phyloP scores from a whole-genome alignment of 768 basidiomycete species.

The Termitomyces sp. region DNA sequence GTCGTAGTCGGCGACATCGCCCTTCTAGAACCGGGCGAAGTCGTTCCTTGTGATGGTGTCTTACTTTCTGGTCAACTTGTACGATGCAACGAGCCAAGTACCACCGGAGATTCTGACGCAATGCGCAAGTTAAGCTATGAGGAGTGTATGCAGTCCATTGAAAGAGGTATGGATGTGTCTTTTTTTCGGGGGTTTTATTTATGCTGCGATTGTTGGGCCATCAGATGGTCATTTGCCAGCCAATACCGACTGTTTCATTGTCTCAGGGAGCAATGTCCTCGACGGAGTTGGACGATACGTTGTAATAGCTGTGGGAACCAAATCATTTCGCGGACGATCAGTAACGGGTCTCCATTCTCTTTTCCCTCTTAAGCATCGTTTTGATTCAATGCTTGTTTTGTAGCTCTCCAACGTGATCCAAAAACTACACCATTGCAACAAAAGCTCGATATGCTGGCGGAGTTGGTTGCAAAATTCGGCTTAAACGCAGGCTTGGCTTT shows the following conservation, averaged over 20 bases:
- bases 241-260: slow-evolving; percentile 88
- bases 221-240: slow-evolving; percentile 28
- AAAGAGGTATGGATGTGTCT: slow-evolving; percentile 13
- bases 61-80: slow-evolving; percentile 92
- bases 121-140: slow-evolving; percentile 84
- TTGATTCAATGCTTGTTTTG: slow-evolving; percentile 4
- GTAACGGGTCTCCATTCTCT: slow-evolving; percentile 73
- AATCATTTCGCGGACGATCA: slow-evolving; percentile 93
- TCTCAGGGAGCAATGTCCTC: slow-evolving; percentile 89
- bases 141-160: slow-evolving; percentile 59
- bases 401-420: slow-evolving; percentile 81
- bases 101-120: slow-evolving; percentile 95
- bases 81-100: slow-evolving; percentile 93
- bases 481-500: slow-evolving; percentile 70
- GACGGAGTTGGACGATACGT: slow-evolving; percentile 95
- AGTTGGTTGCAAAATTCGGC: slow-evolving; percentile 91
- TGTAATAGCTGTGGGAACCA: slow-evolving; percentile 87
- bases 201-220: neutral
- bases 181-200: neutral
- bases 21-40: slow-evolving; percentile 93
- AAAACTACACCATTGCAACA: slow-evolving; percentile 92
- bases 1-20: slow-evolving; percentile 94
- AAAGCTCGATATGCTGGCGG: slow-evolving; percentile 92
- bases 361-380: neutral
- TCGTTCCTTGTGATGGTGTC: slow-evolving; percentile 94